These are phyloP conservation scores for Aegilops bicornis DNA, from an alignment of 176 grass and related monocot species.

Conservation along the genomic window DNA sequence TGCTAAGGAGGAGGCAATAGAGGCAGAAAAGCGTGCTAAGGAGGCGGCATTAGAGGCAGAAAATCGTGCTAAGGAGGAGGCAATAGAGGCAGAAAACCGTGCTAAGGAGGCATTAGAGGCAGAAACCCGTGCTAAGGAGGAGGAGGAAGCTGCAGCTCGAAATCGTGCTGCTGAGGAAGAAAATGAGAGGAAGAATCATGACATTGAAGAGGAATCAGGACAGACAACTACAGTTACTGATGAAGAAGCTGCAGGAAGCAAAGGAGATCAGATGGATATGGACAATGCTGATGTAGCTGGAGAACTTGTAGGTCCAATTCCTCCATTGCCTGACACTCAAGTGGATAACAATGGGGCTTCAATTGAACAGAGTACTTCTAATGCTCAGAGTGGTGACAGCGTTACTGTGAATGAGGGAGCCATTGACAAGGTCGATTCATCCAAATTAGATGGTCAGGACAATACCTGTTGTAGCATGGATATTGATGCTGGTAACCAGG, in stretches of 20 bases:
- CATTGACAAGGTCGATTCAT: background rate
- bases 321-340: constrained; percentile 26
- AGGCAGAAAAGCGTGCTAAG: background rate
- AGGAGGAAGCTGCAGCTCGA: background rate
- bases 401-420: background rate
- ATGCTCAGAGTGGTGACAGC: background rate
- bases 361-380: background rate
- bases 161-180: constrained; percentile 26
- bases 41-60: constrained; percentile 14
- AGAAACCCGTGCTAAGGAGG: too few species aligned
- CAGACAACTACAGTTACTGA: background rate
- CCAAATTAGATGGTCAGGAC: background rate
- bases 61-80: background rate
- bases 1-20: constrained; percentile 22
- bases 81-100: background rate
- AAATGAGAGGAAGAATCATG: background rate
- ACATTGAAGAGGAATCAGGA: constrained; percentile 9
- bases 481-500: background rate
- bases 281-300: constrained; percentile 8
- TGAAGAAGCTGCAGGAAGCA: constrained; percentile 29
- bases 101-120: background rate
- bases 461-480: background rate
- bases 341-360: background rate
- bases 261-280: constrained; percentile 29
- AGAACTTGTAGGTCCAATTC: constrained; percentile 28